phyloP scores from a whole-genome alignment of 148 eudicot genomes.

The Rhododendron williamsianum region DNA sequence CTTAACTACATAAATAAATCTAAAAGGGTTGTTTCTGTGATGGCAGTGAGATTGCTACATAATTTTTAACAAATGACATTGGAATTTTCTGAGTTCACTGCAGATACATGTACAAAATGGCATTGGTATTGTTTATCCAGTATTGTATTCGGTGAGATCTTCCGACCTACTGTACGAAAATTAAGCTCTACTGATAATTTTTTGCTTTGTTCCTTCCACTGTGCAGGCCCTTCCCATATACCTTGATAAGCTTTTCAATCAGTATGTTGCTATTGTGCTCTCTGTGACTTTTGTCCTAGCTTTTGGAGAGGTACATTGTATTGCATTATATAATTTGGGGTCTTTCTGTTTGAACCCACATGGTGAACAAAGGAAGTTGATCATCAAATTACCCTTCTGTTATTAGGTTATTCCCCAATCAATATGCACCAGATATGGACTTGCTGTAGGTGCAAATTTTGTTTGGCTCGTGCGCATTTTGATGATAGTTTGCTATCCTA shows the following conservation, averaged over 20 bases:
- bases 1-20: background rate
- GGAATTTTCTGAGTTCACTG: background rate
- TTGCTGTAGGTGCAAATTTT: slow-evolving; percentile 89
- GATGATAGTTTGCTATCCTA: slow-evolving; percentile 82
- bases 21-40: background rate
- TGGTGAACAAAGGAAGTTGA: background rate
- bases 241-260: slow-evolving; percentile 89
- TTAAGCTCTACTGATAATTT: background rate
- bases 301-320: slow-evolving; percentile 74
- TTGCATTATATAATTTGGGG: background rate
- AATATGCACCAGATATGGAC: slow-evolving; percentile 86
- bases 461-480: slow-evolving; percentile 87
- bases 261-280: slow-evolving; percentile 77
- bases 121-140: background rate
- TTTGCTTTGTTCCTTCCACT: slow-evolving; percentile 16
- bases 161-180: too few species aligned
- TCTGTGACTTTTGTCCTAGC: slow-evolving; percentile 94
- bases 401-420: slow-evolving; percentile 98
- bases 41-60: background rate
- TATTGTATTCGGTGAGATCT: background rate
- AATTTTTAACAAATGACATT: background rate
- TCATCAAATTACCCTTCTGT: slow-evolving; percentile 7
- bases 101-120: background rate
- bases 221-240: slow-evolving; percentile 96
- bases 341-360: background rate